phyloP scores from a whole-genome alignment of 768 basidiomycete genomes.

The Naematelia aurantialba region DNA sequence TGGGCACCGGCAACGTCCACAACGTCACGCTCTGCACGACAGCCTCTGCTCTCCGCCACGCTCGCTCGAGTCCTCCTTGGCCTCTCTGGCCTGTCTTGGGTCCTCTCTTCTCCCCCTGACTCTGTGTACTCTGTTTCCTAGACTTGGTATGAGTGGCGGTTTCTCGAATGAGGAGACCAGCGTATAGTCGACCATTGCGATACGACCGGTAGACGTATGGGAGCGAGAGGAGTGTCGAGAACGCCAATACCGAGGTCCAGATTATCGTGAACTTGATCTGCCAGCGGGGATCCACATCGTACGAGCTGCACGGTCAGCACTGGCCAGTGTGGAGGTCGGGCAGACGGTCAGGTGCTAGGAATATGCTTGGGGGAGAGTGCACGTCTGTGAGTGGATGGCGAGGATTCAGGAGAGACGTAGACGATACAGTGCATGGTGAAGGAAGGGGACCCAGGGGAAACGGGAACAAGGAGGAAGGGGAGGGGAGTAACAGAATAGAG shows the following conservation, averaged over 20 bases:
- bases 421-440: too few species aligned
- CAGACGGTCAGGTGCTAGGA: too few species aligned
- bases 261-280: constrained; percentile 40
- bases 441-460: too few species aligned
- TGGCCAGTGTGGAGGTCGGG: too few species aligned
- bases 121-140: background rate
- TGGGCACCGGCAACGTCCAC: constrained; percentile 24
- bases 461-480: background rate
- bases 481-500: background rate
- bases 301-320: constrained; percentile 24
- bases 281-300: constrained; percentile 36
- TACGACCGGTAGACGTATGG: constrained; percentile 26
- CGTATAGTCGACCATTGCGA: constrained; percentile 15
- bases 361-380: too few species aligned
- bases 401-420: too few species aligned
- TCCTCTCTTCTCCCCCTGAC: too few species aligned
- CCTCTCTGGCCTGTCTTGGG: background rate
- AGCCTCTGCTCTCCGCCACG: background rate
- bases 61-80: constrained; percentile 6
- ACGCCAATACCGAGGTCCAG: constrained; percentile 37
- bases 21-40: constrained; percentile 16
- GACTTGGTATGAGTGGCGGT: constrained; percentile 1
- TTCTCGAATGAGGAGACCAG: constrained; percentile 20
- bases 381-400: too few species aligned
- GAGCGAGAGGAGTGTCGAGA: constrained; percentile 23